Evolutionary conservation across 1,284 basidiomycete species (phyloP).

Genomic region (Ceratobasidium sp.): DNA sequence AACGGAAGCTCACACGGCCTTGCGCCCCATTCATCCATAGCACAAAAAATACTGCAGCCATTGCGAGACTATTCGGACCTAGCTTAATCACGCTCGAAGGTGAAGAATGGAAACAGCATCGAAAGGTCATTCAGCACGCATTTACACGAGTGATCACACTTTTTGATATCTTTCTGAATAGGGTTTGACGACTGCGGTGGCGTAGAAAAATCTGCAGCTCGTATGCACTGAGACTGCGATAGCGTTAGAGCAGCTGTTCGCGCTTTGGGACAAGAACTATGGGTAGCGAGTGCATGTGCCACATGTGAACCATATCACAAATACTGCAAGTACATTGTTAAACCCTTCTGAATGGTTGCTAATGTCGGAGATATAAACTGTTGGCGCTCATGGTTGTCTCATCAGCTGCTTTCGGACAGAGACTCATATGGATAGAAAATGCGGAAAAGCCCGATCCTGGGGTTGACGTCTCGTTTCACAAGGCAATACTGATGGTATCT

Average conservation of each 20-base stretch:
- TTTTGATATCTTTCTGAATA: not conserved
- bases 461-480: not conserved
- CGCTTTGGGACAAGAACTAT: slow-evolving; percentile 3
- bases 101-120: slow-evolving; percentile 35
- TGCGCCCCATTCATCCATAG: no score
- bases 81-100: slow-evolving; percentile 39
- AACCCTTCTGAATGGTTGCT: not conserved
- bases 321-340: not conserved
- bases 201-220: slow-evolving; percentile 16
- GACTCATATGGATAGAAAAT: not conserved
- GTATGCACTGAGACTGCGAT: slow-evolving; percentile 15
- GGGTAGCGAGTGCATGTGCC: not conserved
- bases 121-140: slow-evolving; percentile 35
- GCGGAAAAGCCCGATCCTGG: not conserved
- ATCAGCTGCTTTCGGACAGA: slow-evolving; percentile 21
- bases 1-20: no score
- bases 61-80: no score
- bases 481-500: not conserved
- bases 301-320: slow-evolving; percentile 1
- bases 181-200: not conserved
- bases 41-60: no score
- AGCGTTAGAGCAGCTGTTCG: slow-evolving; percentile 9
- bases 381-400: slow-evolving; percentile 13
- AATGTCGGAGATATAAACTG: not conserved
- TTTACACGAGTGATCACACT: slow-evolving; percentile 28